Evolutionary conservation across 805 yeast species (phyloP), one percentile per base, ranked within the genome.

Genomic region (Candida takata): DNA sequence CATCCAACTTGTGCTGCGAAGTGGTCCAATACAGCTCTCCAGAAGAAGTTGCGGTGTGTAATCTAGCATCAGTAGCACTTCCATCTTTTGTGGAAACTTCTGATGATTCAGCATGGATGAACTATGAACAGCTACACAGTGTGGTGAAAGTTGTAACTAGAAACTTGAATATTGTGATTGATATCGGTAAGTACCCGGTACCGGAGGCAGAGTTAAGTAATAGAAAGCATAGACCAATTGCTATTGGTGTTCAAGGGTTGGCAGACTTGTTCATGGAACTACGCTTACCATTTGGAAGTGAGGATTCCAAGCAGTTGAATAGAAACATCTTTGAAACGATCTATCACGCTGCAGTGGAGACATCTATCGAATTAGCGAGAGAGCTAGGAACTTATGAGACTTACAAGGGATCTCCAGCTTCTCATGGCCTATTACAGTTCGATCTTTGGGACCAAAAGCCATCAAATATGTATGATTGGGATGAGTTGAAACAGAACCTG

Each of bases 21-120:
- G 79, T 90, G 47, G 83, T 90, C 32, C 95, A 92, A 61, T 90
- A 85, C 60, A 84, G 95, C 7, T 78, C 94, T 8, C 77, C 83
- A 7, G 84, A 85, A 18, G 97, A 90, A 65, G 81, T 86, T 35
- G 96, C 97, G 2, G 97, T 90, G 19, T 92, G 97, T 69, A 90
- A 92, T 63, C 68, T 90, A 52, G 97, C 90, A 0, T 87, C 96
- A 16, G 58, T 90, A 43, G 95, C 95, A 1, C 68, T 92, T 38
- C 97, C 97, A 6, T 69, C 83, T 1, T 90, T 77, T 58, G 71
- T 86, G 13, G 69, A 69, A 41, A 44, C 41, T 12, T 78, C 84
- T 43, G 72, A 70, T 33, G 60, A 59, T 20, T 25, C 28, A 11
- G 28, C 28, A 6, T 31, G 34, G 34, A 6, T 55, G 57, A 79